Conservation (phyloP, 1,139 yeast species). For the Candida glucosophila region DNA sequence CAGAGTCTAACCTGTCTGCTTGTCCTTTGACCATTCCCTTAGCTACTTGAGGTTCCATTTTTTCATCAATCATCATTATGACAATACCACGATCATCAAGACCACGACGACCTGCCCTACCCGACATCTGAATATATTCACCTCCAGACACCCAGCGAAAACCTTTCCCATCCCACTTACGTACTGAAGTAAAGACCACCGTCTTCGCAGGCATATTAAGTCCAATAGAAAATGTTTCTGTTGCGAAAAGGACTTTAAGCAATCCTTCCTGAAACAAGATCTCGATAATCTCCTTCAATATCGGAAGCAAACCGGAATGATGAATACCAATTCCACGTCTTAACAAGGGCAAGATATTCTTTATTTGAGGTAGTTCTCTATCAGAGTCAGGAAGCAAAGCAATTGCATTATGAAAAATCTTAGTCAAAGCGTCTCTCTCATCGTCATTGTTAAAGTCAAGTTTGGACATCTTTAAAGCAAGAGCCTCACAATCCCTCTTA, state of each 20-base stretch:
- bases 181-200: conserved; percentile 92
- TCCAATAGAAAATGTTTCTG: conserved; percentile 98
- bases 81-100: conserved; percentile 98
- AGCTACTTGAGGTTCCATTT: conserved; percentile 98
- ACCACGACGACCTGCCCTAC: conserved; percentile 99
- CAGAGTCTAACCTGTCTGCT: conserved; percentile 92
- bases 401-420: conserved; percentile 85
- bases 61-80: conserved; percentile 97
- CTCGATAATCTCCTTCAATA: conserved; percentile 92
- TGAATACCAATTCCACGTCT: conserved; percentile 97
- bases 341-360: conserved; percentile 77
- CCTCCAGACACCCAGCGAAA: conserved; percentile 99
- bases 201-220: conserved; percentile 98
- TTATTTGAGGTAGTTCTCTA: conserved; percentile 87
- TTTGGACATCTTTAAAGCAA: conserved; percentile 92
- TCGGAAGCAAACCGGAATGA: conserved; percentile 94
- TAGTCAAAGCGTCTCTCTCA: conserved; percentile 81
- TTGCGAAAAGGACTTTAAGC: conserved; percentile 88
- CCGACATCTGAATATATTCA: conserved; percentile 98
- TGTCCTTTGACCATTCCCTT: conserved; percentile 99
- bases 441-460: conserved; percentile 88
- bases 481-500: conserved; percentile 90
- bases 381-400: conserved; percentile 82
- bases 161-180: conserved; percentile 97
- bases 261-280: conserved; percentile 95